phyloP scores from a whole-genome alignment of 495 filamentous ascomycete species.

The Talaromyces ruber region DNA sequence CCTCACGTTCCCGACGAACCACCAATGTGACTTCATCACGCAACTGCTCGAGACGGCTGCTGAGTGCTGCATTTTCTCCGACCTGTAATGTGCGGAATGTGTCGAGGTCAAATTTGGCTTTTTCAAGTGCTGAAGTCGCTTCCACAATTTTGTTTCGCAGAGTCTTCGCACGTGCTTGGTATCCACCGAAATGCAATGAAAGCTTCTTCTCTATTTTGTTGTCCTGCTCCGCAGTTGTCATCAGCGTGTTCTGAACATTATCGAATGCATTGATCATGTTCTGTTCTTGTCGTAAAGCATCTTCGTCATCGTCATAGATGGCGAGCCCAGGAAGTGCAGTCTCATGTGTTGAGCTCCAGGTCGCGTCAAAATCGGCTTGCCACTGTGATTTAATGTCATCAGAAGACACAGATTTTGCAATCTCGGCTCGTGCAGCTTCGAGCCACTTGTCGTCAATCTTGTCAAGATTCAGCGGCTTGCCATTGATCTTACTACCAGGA shows the following conservation, averaged over 20 bases:
- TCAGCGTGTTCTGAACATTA: slow-evolving; percentile 59
- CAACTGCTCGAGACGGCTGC: slow-evolving; percentile 62
- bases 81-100: slow-evolving; percentile 69
- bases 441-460: slow-evolving; percentile 62
- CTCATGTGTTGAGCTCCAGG: slow-evolving; percentile 57
- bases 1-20: slow-evolving; percentile 75
- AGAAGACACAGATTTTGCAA: slow-evolving; percentile 60
- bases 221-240: slow-evolving; percentile 63
- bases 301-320: slow-evolving; percentile 60
- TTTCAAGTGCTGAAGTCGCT: slow-evolving; percentile 65
- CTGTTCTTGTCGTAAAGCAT: slow-evolving; percentile 37
- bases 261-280: slow-evolving; percentile 34
- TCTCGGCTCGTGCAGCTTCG: slow-evolving; percentile 64
- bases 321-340: slow-evolving; percentile 64
- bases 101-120: slow-evolving; percentile 61
- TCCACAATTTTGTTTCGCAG: slow-evolving; percentile 75
- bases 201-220: slow-evolving; percentile 93
- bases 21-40: slow-evolving; percentile 79
- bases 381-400: slow-evolving; percentile 38
- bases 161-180: slow-evolving; percentile 75
- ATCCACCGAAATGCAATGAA: slow-evolving; percentile 77
- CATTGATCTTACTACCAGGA: slow-evolving; percentile 53
- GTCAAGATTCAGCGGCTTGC: slow-evolving; percentile 50
- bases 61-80: slow-evolving; percentile 68
- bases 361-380: slow-evolving; percentile 48